Conservation (phyloP, 306 rosid genomes). For the Sicyos baderoa region DNA sequence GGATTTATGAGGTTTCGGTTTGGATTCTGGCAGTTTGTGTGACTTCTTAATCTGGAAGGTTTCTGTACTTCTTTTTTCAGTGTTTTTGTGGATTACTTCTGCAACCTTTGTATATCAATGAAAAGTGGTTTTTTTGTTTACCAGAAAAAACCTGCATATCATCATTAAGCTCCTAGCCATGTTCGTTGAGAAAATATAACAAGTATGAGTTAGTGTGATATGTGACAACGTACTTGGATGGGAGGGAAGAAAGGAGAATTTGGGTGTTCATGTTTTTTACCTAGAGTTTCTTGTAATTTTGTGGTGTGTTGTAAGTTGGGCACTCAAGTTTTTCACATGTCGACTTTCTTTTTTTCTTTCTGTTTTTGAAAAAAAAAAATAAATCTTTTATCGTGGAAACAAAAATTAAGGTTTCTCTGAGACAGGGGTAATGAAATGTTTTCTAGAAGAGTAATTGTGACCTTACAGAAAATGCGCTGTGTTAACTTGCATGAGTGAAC, state of each 20-base stretch:
- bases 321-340: neutral
- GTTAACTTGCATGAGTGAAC: neutral
- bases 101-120: neutral
- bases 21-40: neutral
- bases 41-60: neutral
- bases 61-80: neutral
- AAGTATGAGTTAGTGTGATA: neutral
- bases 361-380: neutral
- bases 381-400: neutral
- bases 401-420: neutral
- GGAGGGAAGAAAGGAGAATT: constrained; percentile 4
- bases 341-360: neutral
- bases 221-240: neutral
- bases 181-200: neutral
- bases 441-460: neutral
- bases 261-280: neutral
- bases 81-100: neutral
- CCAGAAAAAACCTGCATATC: neutral
- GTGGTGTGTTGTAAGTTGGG: neutral
- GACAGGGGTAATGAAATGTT: neutral
- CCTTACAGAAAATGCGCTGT: neutral
- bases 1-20: neutral
- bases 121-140: neutral
- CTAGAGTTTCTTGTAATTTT: constrained; percentile 8
- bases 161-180: neutral